Conservation (phyloP, 2,329 filamentous ascomycete genomes). For the Neospermospora avenae region DNA sequence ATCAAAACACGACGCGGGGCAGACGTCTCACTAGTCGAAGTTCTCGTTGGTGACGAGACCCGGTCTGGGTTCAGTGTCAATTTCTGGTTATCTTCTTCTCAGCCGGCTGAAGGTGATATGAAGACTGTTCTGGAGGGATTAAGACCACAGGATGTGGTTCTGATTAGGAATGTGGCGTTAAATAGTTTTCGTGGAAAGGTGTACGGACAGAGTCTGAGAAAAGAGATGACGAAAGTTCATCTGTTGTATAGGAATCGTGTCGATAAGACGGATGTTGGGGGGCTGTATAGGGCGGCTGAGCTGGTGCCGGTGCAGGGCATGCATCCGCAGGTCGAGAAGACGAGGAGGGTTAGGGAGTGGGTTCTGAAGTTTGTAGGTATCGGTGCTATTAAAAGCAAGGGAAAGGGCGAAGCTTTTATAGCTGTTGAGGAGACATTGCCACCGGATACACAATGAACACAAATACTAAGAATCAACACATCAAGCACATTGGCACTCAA, state of each 20-base stretch:
- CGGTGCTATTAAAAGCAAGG: conserved; percentile 3
- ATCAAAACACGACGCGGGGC: conserved; percentile 65
- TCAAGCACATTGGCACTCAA: too few species aligned
- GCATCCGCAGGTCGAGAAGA: conserved; percentile 58
- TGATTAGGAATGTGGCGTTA: conserved; percentile 77
- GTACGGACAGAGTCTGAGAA: conserved; percentile 78
- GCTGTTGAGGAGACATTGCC: conserved; percentile 15
- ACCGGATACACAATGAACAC: conserved; percentile 26
- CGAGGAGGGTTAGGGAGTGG: conserved; percentile 71
- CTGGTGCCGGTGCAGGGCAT: conserved; percentile 34
- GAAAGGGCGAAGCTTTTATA: not conserved
- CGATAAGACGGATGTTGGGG: conserved; percentile 49
- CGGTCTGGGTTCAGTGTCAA: conserved; percentile 75
- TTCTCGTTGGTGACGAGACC: conserved; percentile 83
- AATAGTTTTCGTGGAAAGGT: conserved; percentile 72
- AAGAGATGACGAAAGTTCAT: conserved; percentile 65
- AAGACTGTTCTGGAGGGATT: conserved; percentile 43
- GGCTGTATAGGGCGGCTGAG: conserved; percentile 54
- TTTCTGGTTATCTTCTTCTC: conserved; percentile 65
- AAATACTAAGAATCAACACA: not conserved
- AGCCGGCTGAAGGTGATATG: conserved; percentile 27
- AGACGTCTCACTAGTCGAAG: conserved; percentile 65
- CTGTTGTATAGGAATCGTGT: conserved; percentile 58
- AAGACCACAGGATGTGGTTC: conserved; percentile 70
- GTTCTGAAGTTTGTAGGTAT: conserved; percentile 63